phyloP scores from a whole-genome alignment of 2,329 filamentous ascomycete species.

The Xylogone sp. region DNA sequence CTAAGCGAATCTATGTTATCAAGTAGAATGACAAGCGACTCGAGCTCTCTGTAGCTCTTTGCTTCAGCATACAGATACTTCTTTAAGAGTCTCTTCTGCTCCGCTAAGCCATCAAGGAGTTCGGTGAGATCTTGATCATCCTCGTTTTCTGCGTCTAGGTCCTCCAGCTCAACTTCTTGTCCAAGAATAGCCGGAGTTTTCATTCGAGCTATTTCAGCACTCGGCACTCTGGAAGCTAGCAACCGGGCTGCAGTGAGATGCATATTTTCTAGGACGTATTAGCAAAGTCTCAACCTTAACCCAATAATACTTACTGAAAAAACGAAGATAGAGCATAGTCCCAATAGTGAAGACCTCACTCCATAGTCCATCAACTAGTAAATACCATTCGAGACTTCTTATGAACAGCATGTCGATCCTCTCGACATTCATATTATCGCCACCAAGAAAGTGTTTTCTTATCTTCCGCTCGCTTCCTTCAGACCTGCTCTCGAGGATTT shows the following conservation, averaged over 20 bases:
- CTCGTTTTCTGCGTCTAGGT: constrained; percentile 14
- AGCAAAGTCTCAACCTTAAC: constrained; percentile 12
- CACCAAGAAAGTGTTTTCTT: constrained; percentile 66
- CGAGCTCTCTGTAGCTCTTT: constrained; percentile 64
- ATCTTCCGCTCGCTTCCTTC: constrained; percentile 58
- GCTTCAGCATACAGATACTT: constrained; percentile 46
- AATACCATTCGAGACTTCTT: constrained; percentile 79
- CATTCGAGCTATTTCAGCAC: constrained; percentile 34
- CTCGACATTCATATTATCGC: constrained; percentile 56
- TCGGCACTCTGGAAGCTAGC: constrained; percentile 46
- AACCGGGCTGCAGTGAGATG: constrained; percentile 50
- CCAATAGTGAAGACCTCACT: constrained; percentile 65
- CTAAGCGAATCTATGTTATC: constrained; percentile 65
- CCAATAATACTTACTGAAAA: constrained; percentile 65
- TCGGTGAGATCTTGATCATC: constrained; percentile 23
- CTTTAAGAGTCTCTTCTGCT: constrained; percentile 27
- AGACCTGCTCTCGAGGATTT: constrained; percentile 41
- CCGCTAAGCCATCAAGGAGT: constrained; percentile 30
- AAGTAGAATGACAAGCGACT: constrained; percentile 61
- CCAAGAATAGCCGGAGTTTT: constrained; percentile 36
- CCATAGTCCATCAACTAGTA: constrained; percentile 71
- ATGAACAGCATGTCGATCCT: constrained; percentile 69
- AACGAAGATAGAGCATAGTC: constrained; percentile 73
- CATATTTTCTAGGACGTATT: constrained; percentile 30
- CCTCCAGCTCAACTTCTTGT: constrained; percentile 31